Percentiles rank a stretch among this genome's conserved stretches.
Conservation (phyloP, 2,329 filamentous ascomycete genomes). For the Aspergillus neotritici region DNA sequence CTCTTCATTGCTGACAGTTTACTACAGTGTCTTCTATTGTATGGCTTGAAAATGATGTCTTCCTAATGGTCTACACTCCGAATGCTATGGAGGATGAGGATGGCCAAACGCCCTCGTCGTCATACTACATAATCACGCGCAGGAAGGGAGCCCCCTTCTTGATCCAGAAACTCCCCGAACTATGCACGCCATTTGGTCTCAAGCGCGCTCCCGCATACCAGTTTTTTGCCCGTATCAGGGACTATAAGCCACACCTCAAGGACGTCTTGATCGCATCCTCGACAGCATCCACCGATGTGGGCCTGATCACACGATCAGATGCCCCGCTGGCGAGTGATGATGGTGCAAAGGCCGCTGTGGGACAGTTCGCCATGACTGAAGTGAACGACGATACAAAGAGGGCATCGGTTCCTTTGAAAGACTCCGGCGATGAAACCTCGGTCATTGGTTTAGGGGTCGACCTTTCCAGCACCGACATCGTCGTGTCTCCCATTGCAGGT, state of each 20-base stretch:
- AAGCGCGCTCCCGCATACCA: conserved; percentile 66
- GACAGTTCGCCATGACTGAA: conserved; percentile 57
- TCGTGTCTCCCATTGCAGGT: conserved; percentile 68
- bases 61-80: conserved; percentile 74
- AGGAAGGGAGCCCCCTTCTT: conserved; percentile 57
- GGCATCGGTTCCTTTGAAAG: conserved; percentile 72
- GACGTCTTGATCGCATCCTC: conserved; percentile 79
- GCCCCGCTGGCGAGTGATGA: conserved; percentile 58
- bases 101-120: conserved; percentile 52
- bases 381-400: conserved; percentile 64
- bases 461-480: conserved; percentile 73
- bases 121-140: conserved; percentile 75
- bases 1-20: conserved; percentile 12
- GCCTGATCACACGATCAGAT: conserved; percentile 69
- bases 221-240: conserved; percentile 67
- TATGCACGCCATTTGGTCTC: conserved; percentile 65
- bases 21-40: conserved; percentile 64
- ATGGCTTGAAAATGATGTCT: conserved; percentile 85
- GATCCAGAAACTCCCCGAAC: conserved; percentile 69
- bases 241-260: conserved; percentile 73
- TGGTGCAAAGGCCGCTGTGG: conserved; percentile 54
- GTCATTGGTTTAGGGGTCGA: conserved; percentile 77
- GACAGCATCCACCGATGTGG: conserved; percentile 72
- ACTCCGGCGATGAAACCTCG: conserved; percentile 62
- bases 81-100: conserved; percentile 50